Conservation (phyloP, 108 stramenopile species). For the Seminavis robusta region DNA sequence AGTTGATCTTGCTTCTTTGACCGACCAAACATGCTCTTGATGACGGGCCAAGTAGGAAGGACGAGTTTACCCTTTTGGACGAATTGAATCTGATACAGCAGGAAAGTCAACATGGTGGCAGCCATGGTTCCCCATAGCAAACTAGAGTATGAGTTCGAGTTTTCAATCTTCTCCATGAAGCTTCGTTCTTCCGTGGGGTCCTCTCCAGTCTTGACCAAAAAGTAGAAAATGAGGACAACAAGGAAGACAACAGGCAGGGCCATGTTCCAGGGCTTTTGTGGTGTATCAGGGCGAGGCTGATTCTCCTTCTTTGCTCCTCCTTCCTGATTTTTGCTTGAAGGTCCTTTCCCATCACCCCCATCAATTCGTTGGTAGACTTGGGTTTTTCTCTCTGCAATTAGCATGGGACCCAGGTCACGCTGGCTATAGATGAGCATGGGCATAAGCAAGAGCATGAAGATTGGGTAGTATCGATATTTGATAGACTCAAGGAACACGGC, state of each 20-base stretch:
- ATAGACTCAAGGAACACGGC: constrained; percentile 55
- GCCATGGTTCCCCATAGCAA: constrained; percentile 63
- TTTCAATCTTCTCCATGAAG: constrained; percentile 53
- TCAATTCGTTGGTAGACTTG: constrained; percentile 52
- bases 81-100: constrained; percentile 52
- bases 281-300: constrained; percentile 43
- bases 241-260: constrained; percentile 16
- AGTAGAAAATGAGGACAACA: constrained; percentile 54
- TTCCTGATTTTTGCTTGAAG: not conserved
- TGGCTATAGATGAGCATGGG: constrained; percentile 11
- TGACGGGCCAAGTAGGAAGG: not conserved
- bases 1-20: not conserved
- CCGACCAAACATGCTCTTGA: constrained; percentile 2
- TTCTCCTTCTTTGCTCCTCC: no score
- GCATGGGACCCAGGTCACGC: constrained; percentile 68
- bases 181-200: constrained; percentile 23
- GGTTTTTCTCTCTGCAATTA: constrained; percentile 61
- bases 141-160: constrained; percentile 44
- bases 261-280: constrained; percentile 50
- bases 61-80: constrained; percentile 33
- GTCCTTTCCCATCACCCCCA: constrained; percentile 51
- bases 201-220: constrained; percentile 52
- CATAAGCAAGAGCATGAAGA: constrained; percentile 31
- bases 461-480: constrained; percentile 44
- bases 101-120: constrained; percentile 27